Base-by-base conservation (phyloP, 352 stramenopile genomes). In the Halophytophthora batemanensis region DNA sequence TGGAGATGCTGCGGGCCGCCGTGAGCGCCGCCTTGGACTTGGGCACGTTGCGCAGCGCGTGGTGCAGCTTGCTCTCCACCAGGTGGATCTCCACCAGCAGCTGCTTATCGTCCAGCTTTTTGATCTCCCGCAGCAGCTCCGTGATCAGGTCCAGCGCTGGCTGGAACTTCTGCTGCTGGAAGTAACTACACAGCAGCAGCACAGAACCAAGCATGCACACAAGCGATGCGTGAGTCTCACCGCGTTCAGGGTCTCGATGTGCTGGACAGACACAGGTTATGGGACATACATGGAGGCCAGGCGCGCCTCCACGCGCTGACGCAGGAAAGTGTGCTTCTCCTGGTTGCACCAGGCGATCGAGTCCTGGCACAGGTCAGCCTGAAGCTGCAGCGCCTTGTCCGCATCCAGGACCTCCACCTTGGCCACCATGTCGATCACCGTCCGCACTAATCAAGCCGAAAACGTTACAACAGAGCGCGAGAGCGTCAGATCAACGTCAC, bases 41-140 rank as follows among this genome's bases (percentile, higher is more conserved):
- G 36, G 97, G 94, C 17, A 99, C 73, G 61, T 99, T 99, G 17
- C 94, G 90, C 28, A 99, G 74, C 14, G 93, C 96, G 68, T 99
- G 96, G 69, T 99, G 95, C 57, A 99, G 86, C 61, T 98, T 98
- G 44, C 87, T 91, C 74, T 99, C 97, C 21, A 98, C 86, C 22
- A 99, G 71, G 77, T 99, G 96, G 36, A 98, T 98, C 67, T 99
- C 97, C 18, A 99, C 96, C 22, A 99, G 81, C 49, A 99, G 69
- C 64, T 98, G 93, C 77, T 99, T 99, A 77, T 99, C 97, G 68
- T 99, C 97, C 41, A 99, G 80, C 71, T 99, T 98, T 73, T 99
- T 99, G 50, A 99, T 93, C 77, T 99, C 97, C 8, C 80, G 69
- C 21, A 99, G 71, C 23, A 99, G 77, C 57, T 85, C 81, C 45